phyloP scores from a whole-genome alignment of 148 eudicot genomes.

The Arctostaphylos glauca region DNA sequence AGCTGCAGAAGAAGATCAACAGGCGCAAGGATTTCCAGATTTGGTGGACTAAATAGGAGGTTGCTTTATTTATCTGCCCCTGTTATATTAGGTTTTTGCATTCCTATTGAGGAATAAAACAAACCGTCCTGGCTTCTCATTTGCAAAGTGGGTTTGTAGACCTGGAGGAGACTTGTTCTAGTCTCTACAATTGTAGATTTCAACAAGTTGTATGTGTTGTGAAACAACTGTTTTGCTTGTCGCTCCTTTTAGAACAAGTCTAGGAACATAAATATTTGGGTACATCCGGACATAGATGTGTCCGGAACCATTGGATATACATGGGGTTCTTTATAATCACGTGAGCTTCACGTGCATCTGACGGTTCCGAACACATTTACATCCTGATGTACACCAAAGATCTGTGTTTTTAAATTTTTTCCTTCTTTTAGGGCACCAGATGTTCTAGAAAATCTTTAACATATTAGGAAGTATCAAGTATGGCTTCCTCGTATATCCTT shows the following conservation, averaged over 20 bases:
- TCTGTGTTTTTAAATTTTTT: no score
- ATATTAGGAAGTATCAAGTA: no score
- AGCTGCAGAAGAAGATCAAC: slow-evolving; percentile 92
- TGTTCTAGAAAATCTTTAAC: background rate
- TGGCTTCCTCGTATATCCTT: no score
- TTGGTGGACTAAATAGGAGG: slow-evolving; percentile 82
- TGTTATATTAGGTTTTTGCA: background rate
- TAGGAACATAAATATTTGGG: no score
- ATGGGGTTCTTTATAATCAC: no score
- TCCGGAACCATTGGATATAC: no score
- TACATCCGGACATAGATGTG: no score
- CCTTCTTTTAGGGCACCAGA: background rate
- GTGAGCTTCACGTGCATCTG: no score
- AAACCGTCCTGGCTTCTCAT: slow-evolving; percentile 67
- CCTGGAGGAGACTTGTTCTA: no score
- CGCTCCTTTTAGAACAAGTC: background rate
- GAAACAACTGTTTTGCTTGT: background rate
- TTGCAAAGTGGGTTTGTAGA: slow-evolving; percentile 40
- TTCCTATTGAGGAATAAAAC: slow-evolving; percentile 14
- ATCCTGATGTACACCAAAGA: no score
- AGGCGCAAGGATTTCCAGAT: slow-evolving; percentile 89
- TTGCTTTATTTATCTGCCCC: background rate
- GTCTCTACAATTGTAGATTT: background rate
- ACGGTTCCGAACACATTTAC: no score
- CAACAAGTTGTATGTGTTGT: background rate